Evolutionary conservation across 306 rosid genomes (phyloP).

Genomic region (Rosa lucieae): DNA sequence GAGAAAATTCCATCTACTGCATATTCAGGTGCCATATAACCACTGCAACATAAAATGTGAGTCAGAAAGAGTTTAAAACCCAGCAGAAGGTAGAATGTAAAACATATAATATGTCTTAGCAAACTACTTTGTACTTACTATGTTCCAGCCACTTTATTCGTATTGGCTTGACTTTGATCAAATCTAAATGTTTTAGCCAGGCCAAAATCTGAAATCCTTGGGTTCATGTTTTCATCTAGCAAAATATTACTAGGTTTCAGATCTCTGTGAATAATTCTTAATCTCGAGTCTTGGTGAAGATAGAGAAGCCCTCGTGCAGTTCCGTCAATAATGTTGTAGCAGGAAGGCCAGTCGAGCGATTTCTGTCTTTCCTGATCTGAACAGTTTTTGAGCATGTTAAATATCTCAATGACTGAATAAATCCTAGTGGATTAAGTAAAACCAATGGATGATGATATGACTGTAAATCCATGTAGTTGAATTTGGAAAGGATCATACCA

Average conservation of each 20-base stretch:
- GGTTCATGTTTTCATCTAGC: conserved; percentile 35
- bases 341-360: conserved; percentile 19
- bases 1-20: conserved; percentile 45
- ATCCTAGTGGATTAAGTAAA: too few species aligned
- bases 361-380: conserved; percentile 2
- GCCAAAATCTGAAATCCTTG: conserved; percentile 49
- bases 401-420: neutral
- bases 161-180: conserved; percentile 33
- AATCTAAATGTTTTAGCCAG: conserved; percentile 42
- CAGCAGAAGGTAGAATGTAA: neutral
- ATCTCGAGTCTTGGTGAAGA: conserved; percentile 48
- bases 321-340: conserved; percentile 33
- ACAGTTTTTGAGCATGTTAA: neutral
- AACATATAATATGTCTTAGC: neutral
- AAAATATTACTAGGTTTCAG: conserved; percentile 45
- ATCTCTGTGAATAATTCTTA: conserved; percentile 43
- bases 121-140: conserved; percentile 29
- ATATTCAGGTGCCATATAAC: conserved; percentile 49
- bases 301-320: conserved; percentile 38
- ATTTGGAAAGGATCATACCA: conserved; percentile 20
- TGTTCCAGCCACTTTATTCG: conserved; percentile 46
- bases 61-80: neutral
- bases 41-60: conserved; percentile 12
- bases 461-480: neutral
- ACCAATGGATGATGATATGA: neutral